Conservation (phyloP, 2,329 filamentous ascomycete genomes). For the Dendryphion nanum region DNA sequence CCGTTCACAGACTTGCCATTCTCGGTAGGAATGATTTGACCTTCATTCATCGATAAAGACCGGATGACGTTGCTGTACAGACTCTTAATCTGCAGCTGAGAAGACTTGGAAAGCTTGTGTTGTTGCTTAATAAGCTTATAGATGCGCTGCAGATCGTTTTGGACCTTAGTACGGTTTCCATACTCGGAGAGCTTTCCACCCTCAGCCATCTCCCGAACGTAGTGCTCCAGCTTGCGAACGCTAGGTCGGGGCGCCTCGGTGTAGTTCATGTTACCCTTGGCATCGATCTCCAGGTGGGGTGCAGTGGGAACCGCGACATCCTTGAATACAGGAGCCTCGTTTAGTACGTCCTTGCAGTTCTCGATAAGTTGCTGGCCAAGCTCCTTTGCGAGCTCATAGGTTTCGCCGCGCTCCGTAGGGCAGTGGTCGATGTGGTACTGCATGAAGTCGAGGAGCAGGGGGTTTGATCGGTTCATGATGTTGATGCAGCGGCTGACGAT, state of each 20-base stretch:
- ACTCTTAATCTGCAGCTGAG: conserved; percentile 93
- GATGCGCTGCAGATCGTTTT: conserved; percentile 89
- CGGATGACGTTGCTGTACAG: conserved; percentile 93
- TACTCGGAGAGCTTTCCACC: conserved; percentile 99
- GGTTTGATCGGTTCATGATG: conserved; percentile 99
- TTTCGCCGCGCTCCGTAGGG: conserved; percentile 93
- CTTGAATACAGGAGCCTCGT: conserved; percentile 86
- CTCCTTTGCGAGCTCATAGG: conserved; percentile 95
- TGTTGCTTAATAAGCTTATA: conserved; percentile 99
- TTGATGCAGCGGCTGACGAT: conserved; percentile 98
- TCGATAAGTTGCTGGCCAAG: conserved; percentile 91
- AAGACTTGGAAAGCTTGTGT: conserved; percentile 94
- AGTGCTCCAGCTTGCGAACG: conserved; percentile 96
- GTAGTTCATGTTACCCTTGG: conserved; percentile 88
- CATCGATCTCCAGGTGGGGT: conserved; percentile 88
- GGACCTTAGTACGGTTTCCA: conserved; percentile 95
- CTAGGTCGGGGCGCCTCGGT: conserved; percentile 82
- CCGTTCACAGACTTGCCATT: conserved; percentile 64
- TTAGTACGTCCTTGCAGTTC: conserved; percentile 92
- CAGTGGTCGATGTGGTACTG: conserved; percentile 99
- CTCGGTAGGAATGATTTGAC: conserved; percentile 90
- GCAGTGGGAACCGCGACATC: conserved; percentile 91
- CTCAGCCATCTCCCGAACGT: conserved; percentile 97
- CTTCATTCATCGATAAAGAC: conserved; percentile 95
- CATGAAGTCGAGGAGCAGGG: conserved; percentile 95